Conservation (phyloP, 176 grass and related monocot species). For the Elaeis guineensis region DNA sequence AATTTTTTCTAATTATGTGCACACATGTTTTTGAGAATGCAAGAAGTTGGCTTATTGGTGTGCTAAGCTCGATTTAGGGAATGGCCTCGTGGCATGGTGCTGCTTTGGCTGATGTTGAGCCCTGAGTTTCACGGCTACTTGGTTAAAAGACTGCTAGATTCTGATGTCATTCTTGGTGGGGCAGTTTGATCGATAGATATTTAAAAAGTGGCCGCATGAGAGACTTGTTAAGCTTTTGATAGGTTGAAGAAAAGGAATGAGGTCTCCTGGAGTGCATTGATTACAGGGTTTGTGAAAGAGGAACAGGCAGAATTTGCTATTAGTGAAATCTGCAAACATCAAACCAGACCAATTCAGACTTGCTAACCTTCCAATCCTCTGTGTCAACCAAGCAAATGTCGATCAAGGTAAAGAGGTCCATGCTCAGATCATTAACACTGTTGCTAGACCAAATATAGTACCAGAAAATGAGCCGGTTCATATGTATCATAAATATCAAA, state of each 20-base stretch:
- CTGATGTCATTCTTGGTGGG: conserved; percentile 38
- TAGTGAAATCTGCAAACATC: conserved; percentile 28
- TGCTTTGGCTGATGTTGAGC: conserved; percentile 35
- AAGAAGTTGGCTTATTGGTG: conserved; percentile 30
- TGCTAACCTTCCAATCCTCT: conserved; percentile 39
- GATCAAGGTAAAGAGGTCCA: conserved; percentile 47
- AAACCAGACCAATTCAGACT: conserved; percentile 49
- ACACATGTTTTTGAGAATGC: conserved; percentile 38
- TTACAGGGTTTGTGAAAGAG: conserved; percentile 45
- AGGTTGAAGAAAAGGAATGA: conserved; percentile 44
- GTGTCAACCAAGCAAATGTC: conserved; percentile 23
- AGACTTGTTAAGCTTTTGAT: conserved; percentile 28
- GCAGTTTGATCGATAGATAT: conserved; percentile 47
- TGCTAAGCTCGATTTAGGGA: conserved; percentile 42
- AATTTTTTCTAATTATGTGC: conserved; percentile 43
- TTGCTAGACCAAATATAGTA: conserved; percentile 39
- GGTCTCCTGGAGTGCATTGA: conserved; percentile 48
- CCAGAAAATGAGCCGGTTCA: conserved; percentile 47
- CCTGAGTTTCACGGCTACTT: conserved; percentile 44
- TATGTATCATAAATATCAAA: conserved; percentile 14
- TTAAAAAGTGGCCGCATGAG: conserved; percentile 29
- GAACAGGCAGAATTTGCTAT: conserved; percentile 28
- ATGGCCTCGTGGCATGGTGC: conserved; percentile 37
- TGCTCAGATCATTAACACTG: conserved; percentile 27
- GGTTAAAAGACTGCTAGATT: conserved; percentile 42